A percentile compares a stretch with the other conserved stretches of the same genome.
phyloP scores from a whole-genome alignment of 352 stramenopile species.

The Phytopythium delawarense region DNA sequence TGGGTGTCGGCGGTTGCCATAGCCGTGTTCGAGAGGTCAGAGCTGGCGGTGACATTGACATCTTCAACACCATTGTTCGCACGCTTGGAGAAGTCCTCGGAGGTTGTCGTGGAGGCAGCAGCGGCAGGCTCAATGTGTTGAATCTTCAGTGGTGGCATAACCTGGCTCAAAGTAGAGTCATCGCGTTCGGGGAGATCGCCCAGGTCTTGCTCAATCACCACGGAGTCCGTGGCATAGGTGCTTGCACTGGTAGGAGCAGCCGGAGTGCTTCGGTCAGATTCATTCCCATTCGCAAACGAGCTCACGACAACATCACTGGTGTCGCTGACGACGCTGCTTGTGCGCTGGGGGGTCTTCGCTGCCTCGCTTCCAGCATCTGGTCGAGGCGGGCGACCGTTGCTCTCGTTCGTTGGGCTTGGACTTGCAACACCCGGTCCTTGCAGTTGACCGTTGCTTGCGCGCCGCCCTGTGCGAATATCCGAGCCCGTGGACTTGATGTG shows the following conservation, averaged over 20 bases:
- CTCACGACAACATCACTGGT: slow-evolving; percentile 31
- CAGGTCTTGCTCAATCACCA: slow-evolving; percentile 22
- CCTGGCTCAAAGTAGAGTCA: slow-evolving; percentile 24
- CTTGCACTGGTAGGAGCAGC: not conserved
- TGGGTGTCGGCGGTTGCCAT: not conserved
- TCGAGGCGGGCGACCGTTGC: not conserved
- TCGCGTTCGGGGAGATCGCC: slow-evolving; percentile 53
- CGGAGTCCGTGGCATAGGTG: not conserved
- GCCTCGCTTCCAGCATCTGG: not conserved
- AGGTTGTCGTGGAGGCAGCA: not conserved
- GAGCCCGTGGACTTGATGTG: slow-evolving; percentile 64
- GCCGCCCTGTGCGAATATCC: slow-evolving; percentile 74
- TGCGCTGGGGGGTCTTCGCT: not conserved
- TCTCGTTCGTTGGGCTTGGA: not conserved
- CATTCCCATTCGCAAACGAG: slow-evolving; percentile 1
- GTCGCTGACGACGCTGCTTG: slow-evolving; percentile 15
- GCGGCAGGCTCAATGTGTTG: slow-evolving; percentile 21
- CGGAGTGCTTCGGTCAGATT: not conserved
- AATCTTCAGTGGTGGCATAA: slow-evolving; percentile 37
- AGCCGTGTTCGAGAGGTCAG: not conserved
- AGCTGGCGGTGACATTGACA: not conserved
- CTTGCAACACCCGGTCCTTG: not conserved
- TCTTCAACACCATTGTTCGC: not conserved
- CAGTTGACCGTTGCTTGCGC: not conserved
- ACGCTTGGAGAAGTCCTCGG: not conserved